These are phyloP conservation scores for Penicillium alfredii DNA, from an alignment of 495 filamentous ascomycete genomes.

Conservation along the genomic window DNA sequence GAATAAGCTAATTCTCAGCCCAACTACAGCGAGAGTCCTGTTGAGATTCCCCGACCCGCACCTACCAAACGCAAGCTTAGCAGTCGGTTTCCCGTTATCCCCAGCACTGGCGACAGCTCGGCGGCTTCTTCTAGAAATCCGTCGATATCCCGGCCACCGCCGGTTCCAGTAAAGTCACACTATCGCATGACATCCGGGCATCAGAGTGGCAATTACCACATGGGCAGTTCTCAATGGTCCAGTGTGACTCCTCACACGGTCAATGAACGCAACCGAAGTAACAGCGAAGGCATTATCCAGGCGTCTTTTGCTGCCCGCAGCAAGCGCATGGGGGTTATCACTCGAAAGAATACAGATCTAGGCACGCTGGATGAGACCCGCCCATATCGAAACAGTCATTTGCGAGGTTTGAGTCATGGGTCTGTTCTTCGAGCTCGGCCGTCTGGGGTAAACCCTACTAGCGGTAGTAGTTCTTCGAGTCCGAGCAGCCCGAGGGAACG, in stretches of 20 bases:
- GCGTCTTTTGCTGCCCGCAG: conserved; percentile 49
- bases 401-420: conserved; percentile 74
- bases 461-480: conserved; percentile 48
- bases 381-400: conserved; percentile 69
- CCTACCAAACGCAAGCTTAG: conserved; percentile 68
- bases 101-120: conserved; percentile 49
- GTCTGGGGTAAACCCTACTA: conserved; percentile 30
- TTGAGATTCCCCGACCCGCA: conserved; percentile 70
- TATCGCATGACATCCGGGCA: conserved; percentile 70
- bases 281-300: conserved; percentile 76
- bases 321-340: conserved; percentile 82
- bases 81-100: conserved; percentile 78
- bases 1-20: conserved; percentile 1
- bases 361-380: conserved; percentile 69
- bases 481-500: conserved; percentile 52
- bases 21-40: conserved; percentile 38
- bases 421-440: conserved; percentile 61
- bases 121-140: conserved; percentile 54
- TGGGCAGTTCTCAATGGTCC: conserved; percentile 57
- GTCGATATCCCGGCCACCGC: conserved; percentile 59
- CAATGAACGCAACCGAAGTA: conserved; percentile 81
- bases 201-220: conserved; percentile 49
- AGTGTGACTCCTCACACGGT: conserved; percentile 58
- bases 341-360: conserved; percentile 66
- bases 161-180: conserved; percentile 70